These are phyloP conservation scores for Poteriospumella lacustris DNA, from an alignment of 108 stramenopile species.

Conservation along the genomic window DNA sequence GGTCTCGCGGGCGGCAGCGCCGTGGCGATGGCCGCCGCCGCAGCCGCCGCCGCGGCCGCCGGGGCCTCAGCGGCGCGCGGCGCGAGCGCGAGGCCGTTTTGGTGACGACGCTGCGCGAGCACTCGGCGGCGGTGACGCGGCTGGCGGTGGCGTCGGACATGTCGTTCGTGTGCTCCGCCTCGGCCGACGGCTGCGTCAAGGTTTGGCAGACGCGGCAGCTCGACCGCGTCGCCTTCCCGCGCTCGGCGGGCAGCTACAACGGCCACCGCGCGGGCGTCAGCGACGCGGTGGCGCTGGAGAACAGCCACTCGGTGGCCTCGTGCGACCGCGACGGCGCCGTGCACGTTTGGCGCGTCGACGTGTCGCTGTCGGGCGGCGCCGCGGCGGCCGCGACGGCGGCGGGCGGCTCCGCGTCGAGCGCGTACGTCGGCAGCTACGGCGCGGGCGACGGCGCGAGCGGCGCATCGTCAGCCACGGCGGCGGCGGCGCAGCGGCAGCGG, in stretches of 20 bases:
- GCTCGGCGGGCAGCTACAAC: neutral
- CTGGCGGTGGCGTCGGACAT: neutral
- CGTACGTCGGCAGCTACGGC: neutral
- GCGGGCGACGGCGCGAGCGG: neutral
- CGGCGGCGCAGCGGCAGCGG: neutral
- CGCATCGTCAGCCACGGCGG: neutral
- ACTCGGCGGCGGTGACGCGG: slow-evolving; percentile 1
- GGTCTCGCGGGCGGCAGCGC: neutral
- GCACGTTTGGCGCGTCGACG: slow-evolving; percentile 23
- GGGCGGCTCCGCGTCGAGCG: neutral
- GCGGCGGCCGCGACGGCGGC: neutral
- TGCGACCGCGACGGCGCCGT: neutral
- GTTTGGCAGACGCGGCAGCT: neutral
- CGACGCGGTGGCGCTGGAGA: neutral
- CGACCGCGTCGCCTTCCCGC: slow-evolving; percentile 14
- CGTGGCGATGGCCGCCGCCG: neutral
- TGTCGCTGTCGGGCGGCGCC: neutral
- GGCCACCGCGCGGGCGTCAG: neutral
- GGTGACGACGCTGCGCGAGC: neutral
- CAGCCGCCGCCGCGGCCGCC: neutral
- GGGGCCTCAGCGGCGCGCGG: neutral
- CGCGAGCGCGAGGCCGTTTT: neutral
- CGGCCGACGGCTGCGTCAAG: neutral
- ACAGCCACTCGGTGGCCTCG: slow-evolving; percentile 5
- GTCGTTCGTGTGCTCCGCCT: neutral